Conservation (phyloP, 139 green algal species). For the Tetraselmis chui region DNA sequence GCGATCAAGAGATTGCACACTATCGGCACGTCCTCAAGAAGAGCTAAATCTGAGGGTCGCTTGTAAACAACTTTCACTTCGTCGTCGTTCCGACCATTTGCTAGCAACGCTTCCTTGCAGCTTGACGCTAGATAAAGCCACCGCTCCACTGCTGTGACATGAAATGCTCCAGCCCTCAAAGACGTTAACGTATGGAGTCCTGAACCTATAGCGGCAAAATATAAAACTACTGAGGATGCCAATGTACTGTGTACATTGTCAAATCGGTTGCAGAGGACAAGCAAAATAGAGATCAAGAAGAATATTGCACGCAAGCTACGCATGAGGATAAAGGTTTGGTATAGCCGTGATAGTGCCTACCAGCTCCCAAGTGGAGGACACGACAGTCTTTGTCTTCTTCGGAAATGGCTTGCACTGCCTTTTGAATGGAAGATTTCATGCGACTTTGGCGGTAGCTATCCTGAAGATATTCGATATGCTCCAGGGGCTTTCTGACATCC, state of each 20-base stretch:
- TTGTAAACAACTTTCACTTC: conserved; percentile 54
- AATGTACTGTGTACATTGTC: too few relatives aligned
- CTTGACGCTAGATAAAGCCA: conserved; percentile 72
- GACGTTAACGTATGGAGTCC: conserved; percentile 54
- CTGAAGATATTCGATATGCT: conserved; percentile 36
- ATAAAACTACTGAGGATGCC: too few relatives aligned
- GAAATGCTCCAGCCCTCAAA: conserved; percentile 55
- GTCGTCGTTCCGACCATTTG: conserved; percentile 29
- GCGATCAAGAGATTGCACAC: conserved; percentile 59
- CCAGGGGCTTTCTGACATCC: conserved; percentile 48
- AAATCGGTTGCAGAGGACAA: too few relatives aligned
- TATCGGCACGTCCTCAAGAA: conserved; percentile 52
- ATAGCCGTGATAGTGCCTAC: background rate
- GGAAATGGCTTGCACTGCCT: conserved; percentile 28
- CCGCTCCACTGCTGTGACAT: conserved; percentile 66
- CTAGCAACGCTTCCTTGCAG: conserved; percentile 49
- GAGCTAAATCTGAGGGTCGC: conserved; percentile 55
- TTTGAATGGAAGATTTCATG: conserved; percentile 30
- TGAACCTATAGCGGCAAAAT: conserved; percentile 21
- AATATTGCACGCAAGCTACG: too few relatives aligned
- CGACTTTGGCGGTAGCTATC: conserved; percentile 30
- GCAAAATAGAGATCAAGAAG: too few relatives aligned
- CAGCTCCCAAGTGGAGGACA: conserved; percentile 50
- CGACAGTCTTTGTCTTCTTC: conserved; percentile 46
- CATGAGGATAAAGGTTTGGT: background rate